A percentile compares a stretch with the other conserved stretches of the same genome.
phyloP scores from a whole-genome alignment of 2,329 filamentous ascomycete genomes.

The Alternaria triticina region DNA sequence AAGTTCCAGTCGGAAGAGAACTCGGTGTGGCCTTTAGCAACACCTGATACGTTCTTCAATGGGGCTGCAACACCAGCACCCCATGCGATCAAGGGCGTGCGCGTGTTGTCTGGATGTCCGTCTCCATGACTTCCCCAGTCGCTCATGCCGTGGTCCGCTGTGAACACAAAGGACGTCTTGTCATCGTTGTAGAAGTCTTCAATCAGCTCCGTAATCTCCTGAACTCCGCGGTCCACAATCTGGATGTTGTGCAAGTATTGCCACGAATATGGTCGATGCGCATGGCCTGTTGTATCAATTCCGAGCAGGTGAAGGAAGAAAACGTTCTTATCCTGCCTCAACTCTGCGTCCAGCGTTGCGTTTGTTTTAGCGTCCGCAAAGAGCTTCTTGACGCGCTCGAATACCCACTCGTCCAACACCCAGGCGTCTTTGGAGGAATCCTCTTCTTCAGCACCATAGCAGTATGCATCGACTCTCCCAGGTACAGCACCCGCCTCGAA shows the following conservation, averaged over 20 bases:
- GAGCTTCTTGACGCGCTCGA: slow-evolving; percentile 87
- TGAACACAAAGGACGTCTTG: slow-evolving; percentile 94
- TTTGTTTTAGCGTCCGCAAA: slow-evolving; percentile 83
- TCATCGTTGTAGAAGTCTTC: slow-evolving; percentile 82
- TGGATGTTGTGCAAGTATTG: slow-evolving; percentile 96
- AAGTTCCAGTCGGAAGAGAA: slow-evolving; percentile 90
- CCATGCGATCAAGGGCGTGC: slow-evolving; percentile 92
- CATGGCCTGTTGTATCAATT: slow-evolving; percentile 87
- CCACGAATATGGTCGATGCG: slow-evolving; percentile 86
- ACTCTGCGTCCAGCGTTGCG: slow-evolving; percentile 70
- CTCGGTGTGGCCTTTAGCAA: slow-evolving; percentile 82
- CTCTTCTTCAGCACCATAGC: slow-evolving; percentile 83
- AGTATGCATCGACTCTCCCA: slow-evolving; percentile 85
- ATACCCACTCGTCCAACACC: slow-evolving; percentile 90
- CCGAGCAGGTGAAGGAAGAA: slow-evolving; percentile 96
- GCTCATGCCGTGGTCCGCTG: slow-evolving; percentile 98
- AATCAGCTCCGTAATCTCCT: slow-evolving; percentile 80
- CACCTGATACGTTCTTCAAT: slow-evolving; percentile 59
- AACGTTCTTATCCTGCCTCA: slow-evolving; percentile 85
- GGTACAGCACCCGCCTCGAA: slow-evolving; percentile 91
- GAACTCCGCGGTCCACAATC: slow-evolving; percentile 87
- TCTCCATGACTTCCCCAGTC: slow-evolving; percentile 99
- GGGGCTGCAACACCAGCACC: slow-evolving; percentile 88
- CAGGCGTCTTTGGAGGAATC: slow-evolving; percentile 86
- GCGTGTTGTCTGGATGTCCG: slow-evolving; percentile 94